phyloP scores from a whole-genome alignment of 805 yeast genomes.

The Wickerhamomyces chaumierensis region DNA sequence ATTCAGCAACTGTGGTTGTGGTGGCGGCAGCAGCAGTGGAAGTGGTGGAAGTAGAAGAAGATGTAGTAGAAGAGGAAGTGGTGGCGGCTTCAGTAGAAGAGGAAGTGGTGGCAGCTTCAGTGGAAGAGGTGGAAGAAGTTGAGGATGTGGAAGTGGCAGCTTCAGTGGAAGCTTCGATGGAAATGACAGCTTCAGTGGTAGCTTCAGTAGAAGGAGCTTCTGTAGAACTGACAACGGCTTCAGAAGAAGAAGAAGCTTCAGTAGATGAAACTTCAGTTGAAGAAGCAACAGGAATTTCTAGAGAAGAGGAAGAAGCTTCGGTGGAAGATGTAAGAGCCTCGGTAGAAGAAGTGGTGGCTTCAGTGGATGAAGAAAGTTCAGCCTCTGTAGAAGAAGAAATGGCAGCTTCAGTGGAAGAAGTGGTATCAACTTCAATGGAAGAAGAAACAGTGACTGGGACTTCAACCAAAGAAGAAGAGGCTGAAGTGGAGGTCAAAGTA shows the following conservation, averaged over 20 bases:
- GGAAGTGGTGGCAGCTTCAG: constrained; percentile 8
- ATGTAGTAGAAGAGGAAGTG: constrained; percentile 9
- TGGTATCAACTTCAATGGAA: background rate
- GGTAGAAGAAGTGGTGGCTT: constrained; percentile 1
- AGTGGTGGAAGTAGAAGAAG: constrained; percentile 9
- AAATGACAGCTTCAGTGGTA: constrained; percentile 4
- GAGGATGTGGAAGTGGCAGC: constrained; percentile 6
- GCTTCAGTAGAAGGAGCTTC: constrained; percentile 12
- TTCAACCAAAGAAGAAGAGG: background rate
- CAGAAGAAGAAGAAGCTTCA: constrained; percentile 10
- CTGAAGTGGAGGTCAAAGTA: background rate
- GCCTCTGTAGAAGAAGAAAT: constrained; percentile 1
- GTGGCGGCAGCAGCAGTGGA: constrained; percentile 18
- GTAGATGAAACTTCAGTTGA: constrained; percentile 2
- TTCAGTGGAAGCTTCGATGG: constrained; percentile 7
- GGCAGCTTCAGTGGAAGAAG: background rate
- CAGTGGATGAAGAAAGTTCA: constrained; percentile 1
- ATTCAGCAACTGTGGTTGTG: constrained; percentile 16
- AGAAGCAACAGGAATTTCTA: constrained; percentile 1
- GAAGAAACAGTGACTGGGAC: background rate
- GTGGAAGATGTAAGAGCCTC: constrained; percentile 2
- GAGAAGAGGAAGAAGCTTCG: constrained; percentile 1
- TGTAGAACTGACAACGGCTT: constrained; percentile 10
- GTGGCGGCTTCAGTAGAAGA: constrained; percentile 11
- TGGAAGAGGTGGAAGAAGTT: constrained; percentile 6